Base-by-base conservation (phyloP, 352 stramenopile genomes). In the Globisporangium emineosum region DNA sequence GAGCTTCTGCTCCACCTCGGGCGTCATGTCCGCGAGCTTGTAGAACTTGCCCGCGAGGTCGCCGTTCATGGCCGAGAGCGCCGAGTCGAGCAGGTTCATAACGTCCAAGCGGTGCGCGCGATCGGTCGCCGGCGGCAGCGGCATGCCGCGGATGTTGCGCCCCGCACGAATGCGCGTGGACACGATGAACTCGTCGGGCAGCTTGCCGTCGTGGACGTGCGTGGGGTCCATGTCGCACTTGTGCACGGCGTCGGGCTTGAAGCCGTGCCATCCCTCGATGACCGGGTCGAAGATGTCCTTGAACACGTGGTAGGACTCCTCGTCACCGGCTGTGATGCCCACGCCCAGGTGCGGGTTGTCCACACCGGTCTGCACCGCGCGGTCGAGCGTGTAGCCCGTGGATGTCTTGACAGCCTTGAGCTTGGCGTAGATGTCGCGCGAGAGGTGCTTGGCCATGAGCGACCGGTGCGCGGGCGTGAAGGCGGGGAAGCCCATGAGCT, bases 61-160 rank as follows among this genome's bases (percentile, higher is more conserved):
- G 5, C 75, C 81, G 52, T 67, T 76, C 66, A 97, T 83, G 62
- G 79, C 75, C 35, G 79, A 77, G 35, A 97, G 86, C 21, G 86
- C 89, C 30, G 73, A 69, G 55, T 94, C 68, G 64, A 97, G 86
- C 57, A 91, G 63, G 60, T 87, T 79, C 80, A 97, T 94, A 15
- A 97, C 88, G 59, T 94, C 83, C 47, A 90, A 79, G 43, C 89
- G 86, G 64, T 97, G 81, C 33, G 80, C 86, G 42, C 90, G 75
- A 8, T 83, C 86, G 66, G 93, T 97, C 37, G 81, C 75, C 3
- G 86, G 88, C 3, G 89, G 89, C 64, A 96, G 70, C 53, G 88
- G 86, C 66, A 94, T 81, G 23, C 79, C 81, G 60, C 77, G 75
- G 60, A 97, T 82, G 78, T 96, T 97, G 32, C 89, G 78, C 9